These are phyloP conservation scores for Colletotrichum plurivorum DNA, from an alignment of 2,329 filamentous ascomycete genomes.

Conservation along the genomic window DNA sequence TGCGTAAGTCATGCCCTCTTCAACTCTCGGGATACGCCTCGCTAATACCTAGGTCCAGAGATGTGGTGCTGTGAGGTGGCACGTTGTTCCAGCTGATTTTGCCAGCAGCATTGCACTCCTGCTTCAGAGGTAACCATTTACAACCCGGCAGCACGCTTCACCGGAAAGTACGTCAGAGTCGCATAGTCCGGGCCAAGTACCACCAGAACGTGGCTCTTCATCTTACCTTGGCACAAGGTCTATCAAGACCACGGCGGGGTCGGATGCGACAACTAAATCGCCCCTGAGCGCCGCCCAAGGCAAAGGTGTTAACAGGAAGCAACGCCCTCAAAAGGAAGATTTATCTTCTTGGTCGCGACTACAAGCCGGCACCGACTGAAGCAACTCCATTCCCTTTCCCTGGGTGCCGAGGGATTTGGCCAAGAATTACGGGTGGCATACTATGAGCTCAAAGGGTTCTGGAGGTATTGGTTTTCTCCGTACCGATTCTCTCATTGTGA, in stretches of 20 bases:
- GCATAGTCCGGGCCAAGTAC: no score
- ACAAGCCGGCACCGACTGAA: neutral
- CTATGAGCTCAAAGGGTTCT: conserved; percentile 11
- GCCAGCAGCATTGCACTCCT: no score
- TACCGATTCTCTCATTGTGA: conserved; percentile 12
- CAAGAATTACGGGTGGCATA: neutral
- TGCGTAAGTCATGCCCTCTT: neutral
- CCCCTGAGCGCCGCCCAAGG: no score
- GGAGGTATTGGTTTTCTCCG: conserved; percentile 10
- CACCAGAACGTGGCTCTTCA: neutral
- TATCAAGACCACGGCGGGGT: no score
- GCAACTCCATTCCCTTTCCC: conserved; percentile 10
- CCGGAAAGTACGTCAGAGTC: no score
- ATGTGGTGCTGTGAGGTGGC: neutral
- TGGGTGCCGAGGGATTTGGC: neutral
- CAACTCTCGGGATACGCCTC: no score
- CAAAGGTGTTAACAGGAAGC: no score
- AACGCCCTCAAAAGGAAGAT: neutral
- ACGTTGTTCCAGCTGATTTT: neutral
- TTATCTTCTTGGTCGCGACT: conserved; percentile 9
- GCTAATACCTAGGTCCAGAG: neutral
- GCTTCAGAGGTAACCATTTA: no score
- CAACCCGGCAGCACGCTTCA: no score
- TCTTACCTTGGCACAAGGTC: neutral
- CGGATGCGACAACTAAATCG: no score